These are phyloP conservation scores for Fragilaria crotonensis DNA, from an alignment of 108 stramenopile genomes.

Conservation along the genomic window DNA sequence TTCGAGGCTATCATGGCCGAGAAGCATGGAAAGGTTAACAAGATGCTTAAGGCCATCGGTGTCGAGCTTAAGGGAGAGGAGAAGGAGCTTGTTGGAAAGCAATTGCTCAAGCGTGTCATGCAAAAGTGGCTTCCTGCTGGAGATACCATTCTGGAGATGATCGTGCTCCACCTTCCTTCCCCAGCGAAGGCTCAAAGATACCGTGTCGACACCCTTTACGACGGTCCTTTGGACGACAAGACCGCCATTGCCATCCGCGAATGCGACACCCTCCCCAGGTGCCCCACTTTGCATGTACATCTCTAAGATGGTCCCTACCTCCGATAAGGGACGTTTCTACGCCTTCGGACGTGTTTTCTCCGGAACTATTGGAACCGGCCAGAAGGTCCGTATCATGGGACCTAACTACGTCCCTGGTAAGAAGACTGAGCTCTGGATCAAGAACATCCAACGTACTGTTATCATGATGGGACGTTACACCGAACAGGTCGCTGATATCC, in stretches of 20 bases:
- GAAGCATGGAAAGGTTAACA: slow-evolving; percentile 96
- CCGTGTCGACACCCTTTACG: slow-evolving; percentile 98
- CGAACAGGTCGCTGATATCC: slow-evolving; percentile 98
- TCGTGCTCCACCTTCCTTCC: slow-evolving; percentile 99
- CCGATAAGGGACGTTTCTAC: slow-evolving; percentile 99
- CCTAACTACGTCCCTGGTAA: slow-evolving; percentile 99
- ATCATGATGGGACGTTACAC: slow-evolving; percentile 99
- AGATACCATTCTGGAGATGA: slow-evolving; percentile 99
- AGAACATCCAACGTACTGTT: slow-evolving; percentile 99
- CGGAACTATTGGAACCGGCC: slow-evolving; percentile 98
- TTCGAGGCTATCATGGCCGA: slow-evolving; percentile 99
- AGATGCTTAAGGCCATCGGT: slow-evolving; percentile 98
- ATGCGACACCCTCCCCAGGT: slow-evolving; percentile 91
- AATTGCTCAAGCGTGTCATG: slow-evolving; percentile 99
- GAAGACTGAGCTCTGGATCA: slow-evolving; percentile 99
- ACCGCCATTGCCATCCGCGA: slow-evolving; percentile 96
- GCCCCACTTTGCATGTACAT: slow-evolving; percentile 99
- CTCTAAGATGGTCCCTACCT: slow-evolving; percentile 99
- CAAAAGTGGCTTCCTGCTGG: slow-evolving; percentile 99
- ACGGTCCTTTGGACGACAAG: slow-evolving; percentile 98
- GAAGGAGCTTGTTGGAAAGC: slow-evolving; percentile 96
- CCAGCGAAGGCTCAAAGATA: slow-evolving; percentile 94
- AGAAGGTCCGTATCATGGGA: slow-evolving; percentile 99
- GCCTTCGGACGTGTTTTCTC: slow-evolving; percentile 99
- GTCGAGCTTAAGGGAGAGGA: slow-evolving; percentile 95